These are phyloP conservation scores for Entoloma clypeatum DNA, from an alignment of 1,284 basidiomycete genomes.

Conservation along the genomic window DNA sequence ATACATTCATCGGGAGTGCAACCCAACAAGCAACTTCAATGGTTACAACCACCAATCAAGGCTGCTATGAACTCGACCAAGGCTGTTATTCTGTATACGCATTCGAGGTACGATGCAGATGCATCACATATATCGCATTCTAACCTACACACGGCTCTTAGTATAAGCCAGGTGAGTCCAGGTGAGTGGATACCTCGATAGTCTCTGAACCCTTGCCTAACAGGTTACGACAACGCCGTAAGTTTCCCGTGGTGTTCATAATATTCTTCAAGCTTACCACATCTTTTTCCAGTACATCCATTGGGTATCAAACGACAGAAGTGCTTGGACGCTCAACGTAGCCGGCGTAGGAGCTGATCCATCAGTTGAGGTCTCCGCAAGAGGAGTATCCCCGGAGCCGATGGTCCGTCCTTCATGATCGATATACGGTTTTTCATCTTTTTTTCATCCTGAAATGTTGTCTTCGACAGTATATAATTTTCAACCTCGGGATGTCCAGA, in stretches of 20 bases:
- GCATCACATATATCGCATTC: not conserved
- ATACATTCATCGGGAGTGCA: conserved; percentile 52
- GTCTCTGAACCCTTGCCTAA: not conserved
- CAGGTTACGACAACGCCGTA: conserved; percentile 48
- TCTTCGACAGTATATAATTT: conserved; percentile 39
- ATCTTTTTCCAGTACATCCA: conserved; percentile 52
- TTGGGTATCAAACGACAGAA: conserved; percentile 58
- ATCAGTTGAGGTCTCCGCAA: conserved; percentile 51
- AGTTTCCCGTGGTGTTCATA: conserved; percentile 14
- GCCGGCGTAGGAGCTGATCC: conserved; percentile 61
- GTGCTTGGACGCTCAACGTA: conserved; percentile 64
- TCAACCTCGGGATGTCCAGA: conserved; percentile 40
- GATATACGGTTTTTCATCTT: not conserved
- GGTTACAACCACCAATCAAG: conserved; percentile 37
- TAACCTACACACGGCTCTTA: conserved; percentile 17
- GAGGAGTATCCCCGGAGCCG: conserved; percentile 68
- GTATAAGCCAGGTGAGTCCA: conserved; percentile 49
- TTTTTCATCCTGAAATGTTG: not conserved
- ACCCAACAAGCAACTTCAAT: conserved; percentile 63
- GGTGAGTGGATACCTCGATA: not conserved
- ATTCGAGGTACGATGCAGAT: conserved; percentile 38
- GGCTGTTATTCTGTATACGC: conserved; percentile 47
- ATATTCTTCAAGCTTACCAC: not conserved
- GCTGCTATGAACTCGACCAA: conserved; percentile 39
- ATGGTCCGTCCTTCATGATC: conserved; percentile 45